These are phyloP conservation scores for Mucor indicus DNA, from an alignment of 371 early-diverging fungal genomes.

Conservation along the genomic window DNA sequence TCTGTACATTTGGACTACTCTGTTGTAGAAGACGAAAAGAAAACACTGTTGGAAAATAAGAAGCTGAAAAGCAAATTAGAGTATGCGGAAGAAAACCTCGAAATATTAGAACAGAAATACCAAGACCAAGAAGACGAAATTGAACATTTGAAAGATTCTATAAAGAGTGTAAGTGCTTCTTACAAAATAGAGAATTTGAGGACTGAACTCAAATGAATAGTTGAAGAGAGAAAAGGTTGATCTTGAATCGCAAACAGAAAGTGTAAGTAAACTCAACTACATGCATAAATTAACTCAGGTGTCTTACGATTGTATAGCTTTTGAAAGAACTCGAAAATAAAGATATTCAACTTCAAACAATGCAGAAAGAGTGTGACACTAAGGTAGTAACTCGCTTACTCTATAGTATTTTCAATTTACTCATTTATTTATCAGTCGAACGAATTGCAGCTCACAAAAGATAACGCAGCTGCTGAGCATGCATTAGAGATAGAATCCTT, in stretches of 20 bases:
- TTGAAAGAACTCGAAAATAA: conserved; percentile 45
- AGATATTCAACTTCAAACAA: too few species aligned
- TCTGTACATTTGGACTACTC: conserved; percentile 1
- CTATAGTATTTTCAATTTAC: too few species aligned
- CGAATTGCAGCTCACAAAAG: conserved; percentile 15
- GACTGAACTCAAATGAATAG: neutral
- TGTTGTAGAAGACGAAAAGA: neutral
- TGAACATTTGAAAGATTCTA: neutral
- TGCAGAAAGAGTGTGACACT: too few species aligned
- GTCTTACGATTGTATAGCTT: conserved; percentile 14
- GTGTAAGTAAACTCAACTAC: conserved; percentile 29
- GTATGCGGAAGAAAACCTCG: neutral
- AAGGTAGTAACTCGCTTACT: too few species aligned
- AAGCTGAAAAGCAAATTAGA: conserved; percentile 3
- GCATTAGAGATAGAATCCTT: conserved; percentile 11
- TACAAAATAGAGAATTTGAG: neutral
- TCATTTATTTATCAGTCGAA: conserved; percentile 3
- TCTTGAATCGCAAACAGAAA: conserved; percentile 32
- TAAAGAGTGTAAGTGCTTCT: conserved; percentile 2
- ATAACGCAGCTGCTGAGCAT: conserved; percentile 14
- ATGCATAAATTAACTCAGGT: too few species aligned
- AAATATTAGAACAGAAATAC: conserved; percentile 1
- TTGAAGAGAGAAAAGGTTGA: conserved; percentile 29
- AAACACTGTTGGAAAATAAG: neutral
- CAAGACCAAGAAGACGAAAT: conserved; percentile 6